phyloP scores from a whole-genome alignment of 73 alveolate genomes.

The Paramecium octaurelia region DNA sequence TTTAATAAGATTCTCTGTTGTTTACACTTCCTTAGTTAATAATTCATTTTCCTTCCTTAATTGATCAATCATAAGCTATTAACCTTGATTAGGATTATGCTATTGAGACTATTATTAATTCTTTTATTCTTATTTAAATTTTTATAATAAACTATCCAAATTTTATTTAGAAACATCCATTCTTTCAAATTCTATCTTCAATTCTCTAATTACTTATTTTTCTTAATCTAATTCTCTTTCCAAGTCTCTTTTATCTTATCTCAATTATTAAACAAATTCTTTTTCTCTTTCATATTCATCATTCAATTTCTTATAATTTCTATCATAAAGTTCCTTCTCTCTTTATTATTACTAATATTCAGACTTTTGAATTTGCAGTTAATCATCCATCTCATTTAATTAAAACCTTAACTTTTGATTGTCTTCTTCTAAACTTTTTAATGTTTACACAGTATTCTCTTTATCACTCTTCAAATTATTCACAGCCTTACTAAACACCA shows the following conservation, averaged over 20 bases:
- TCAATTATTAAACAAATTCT: not conserved
- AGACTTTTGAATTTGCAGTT: not conserved
- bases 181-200: constrained; percentile 9
- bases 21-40: not conserved
- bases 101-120: not conserved
- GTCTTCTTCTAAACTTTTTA: constrained; percentile 17
- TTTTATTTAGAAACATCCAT: constrained; percentile 19
- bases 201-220: not conserved
- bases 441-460: not conserved
- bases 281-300: constrained; percentile 9
- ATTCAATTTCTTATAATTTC: not conserved
- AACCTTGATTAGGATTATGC: not conserved
- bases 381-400: constrained; percentile 41
- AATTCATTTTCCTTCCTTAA: constrained; percentile 22
- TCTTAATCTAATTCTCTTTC: constrained; percentile 37
- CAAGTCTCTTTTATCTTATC: not conserved
- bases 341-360: not conserved
- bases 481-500: constrained; percentile 47
- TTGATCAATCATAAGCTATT: not conserved
- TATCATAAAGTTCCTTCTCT: constrained; percentile 31
- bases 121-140: not conserved
- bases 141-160: not conserved
- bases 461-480: constrained; percentile 42
- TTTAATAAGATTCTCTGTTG: not conserved
- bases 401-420: constrained; percentile 11